Evolutionary conservation across 305 asterid genomes (phyloP).

Genomic region (Fraxinus floribunda): DNA sequence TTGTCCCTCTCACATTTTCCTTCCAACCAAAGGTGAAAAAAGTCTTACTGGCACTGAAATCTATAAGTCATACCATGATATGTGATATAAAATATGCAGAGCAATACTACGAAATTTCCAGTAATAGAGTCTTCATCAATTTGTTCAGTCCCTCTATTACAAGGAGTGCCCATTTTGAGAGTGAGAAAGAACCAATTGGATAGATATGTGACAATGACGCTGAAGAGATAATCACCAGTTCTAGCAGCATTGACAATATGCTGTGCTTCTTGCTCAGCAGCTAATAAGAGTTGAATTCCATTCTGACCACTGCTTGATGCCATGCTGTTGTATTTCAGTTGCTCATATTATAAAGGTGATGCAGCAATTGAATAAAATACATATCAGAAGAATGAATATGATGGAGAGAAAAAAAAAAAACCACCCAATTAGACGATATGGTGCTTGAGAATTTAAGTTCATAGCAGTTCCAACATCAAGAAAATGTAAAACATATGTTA

Average conservation of each 20-base stretch:
- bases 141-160: neutral
- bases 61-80: neutral
- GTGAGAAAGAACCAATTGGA: neutral
- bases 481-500: neutral
- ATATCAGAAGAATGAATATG: neutral
- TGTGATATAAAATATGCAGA: neutral
- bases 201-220: neutral
- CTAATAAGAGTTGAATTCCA: constrained; percentile 59
- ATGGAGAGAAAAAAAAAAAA: neutral
- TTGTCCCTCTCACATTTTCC: neutral
- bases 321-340: constrained; percentile 25
- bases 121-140: neutral
- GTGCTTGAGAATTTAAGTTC: constrained; percentile 2
- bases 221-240: constrained; percentile 6
- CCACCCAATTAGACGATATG: neutral
- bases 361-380: constrained; percentile 4
- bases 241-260: constrained; percentile 13
- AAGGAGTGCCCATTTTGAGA: neutral
- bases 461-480: neutral
- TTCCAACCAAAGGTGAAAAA: neutral
- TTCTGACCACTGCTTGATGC: constrained; percentile 62
- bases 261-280: constrained; percentile 52
- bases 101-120: neutral
- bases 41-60: neutral
- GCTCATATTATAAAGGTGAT: neutral